Percentiles rank a stretch among this genome's conserved stretches.
These are phyloP conservation scores for Ustilago nuda DNA, from an alignment of 1,284 basidiomycete genomes.

Conservation along the genomic window DNA sequence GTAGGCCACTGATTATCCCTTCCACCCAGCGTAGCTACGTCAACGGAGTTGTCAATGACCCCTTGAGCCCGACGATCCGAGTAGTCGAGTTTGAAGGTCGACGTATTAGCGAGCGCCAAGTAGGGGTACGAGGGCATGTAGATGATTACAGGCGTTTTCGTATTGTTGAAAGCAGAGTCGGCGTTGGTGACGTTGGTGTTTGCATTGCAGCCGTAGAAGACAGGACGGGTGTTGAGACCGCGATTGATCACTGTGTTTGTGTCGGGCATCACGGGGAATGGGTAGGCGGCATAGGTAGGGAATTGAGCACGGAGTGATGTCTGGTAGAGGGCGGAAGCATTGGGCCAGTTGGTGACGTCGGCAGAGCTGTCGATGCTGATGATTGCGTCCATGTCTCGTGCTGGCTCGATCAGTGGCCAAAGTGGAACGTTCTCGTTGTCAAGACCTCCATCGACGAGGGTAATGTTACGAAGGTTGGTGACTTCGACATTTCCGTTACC, in stretches of 20 bases:
- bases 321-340: slow-evolving; percentile 72
- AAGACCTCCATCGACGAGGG: slow-evolving; percentile 62
- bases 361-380: slow-evolving; percentile 78
- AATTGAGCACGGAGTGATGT: slow-evolving; percentile 59
- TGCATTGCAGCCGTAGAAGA: slow-evolving; percentile 79
- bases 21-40: slow-evolving; percentile 61
- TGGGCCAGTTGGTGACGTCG: slow-evolving; percentile 76
- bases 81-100: slow-evolving; percentile 70
- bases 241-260: slow-evolving; percentile 74
- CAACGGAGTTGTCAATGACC: slow-evolving; percentile 64
- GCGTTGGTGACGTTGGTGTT: slow-evolving; percentile 66
- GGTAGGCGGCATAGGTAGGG: slow-evolving; percentile 51
- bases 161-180: slow-evolving; percentile 56
- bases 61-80: slow-evolving; percentile 42
- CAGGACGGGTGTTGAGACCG: slow-evolving; percentile 78
- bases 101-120: slow-evolving; percentile 60
- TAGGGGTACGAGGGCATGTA: slow-evolving; percentile 73
- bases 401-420: slow-evolving; percentile 76
- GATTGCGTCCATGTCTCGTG: slow-evolving; percentile 76
- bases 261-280: slow-evolving; percentile 71
- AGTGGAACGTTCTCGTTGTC: slow-evolving; percentile 75
- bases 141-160: slow-evolving; percentile 70
- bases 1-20: slow-evolving; percentile 52
- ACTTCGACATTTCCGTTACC: slow-evolving; percentile 48
- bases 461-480: slow-evolving; percentile 54